Percentiles rank a stretch among this genome's conserved stretches.
These are phyloP conservation scores for Sphagnum fallax DNA, from an alignment of 228 moss, liverwort and hornwort genomes.

Conservation along the genomic window DNA sequence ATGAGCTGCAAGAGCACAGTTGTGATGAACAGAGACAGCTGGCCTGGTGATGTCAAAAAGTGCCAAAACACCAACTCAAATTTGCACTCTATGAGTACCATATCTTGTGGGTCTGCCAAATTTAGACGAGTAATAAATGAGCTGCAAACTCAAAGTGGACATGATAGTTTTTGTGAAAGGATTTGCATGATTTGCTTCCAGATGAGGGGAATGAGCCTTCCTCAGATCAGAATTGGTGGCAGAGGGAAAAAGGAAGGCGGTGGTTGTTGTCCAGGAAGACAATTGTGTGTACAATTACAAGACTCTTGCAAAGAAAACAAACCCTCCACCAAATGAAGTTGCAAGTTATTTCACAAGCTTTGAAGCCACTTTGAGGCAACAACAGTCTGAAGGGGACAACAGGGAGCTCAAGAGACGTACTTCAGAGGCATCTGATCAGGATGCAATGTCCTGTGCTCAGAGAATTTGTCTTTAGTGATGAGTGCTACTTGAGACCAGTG, in stretches of 20 bases:
- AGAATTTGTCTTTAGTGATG: constrained; percentile 29
- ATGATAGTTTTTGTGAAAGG: no score
- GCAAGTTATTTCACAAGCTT: no score
- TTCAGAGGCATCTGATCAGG: constrained; percentile 24
- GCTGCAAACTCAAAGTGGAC: constrained; percentile 7
- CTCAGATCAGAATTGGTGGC: no score
- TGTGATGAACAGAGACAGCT: constrained; percentile 21
- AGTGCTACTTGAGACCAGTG: constrained; percentile 41
- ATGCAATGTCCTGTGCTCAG: constrained; percentile 12
- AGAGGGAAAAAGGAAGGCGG: no score
- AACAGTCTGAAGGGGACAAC: not conserved
- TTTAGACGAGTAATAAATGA: constrained; percentile 30
- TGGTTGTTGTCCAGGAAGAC: no score
- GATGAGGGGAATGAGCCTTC: no score
- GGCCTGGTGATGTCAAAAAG: constrained; percentile 12
- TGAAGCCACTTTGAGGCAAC: no score
- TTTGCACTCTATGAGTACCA: constrained; percentile 41
- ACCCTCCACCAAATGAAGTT: no score
- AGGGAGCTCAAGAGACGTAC: constrained; percentile 10
- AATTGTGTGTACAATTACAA: no score
- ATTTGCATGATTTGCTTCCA: no score
- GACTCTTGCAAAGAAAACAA: no score
- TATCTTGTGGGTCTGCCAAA: constrained; percentile 24
- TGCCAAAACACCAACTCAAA: constrained; percentile 35
- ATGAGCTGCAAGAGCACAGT: constrained; percentile 20